These are phyloP conservation scores for Phytophthora quininea DNA, from an alignment of 352 stramenopile genomes.

Conservation along the genomic window DNA sequence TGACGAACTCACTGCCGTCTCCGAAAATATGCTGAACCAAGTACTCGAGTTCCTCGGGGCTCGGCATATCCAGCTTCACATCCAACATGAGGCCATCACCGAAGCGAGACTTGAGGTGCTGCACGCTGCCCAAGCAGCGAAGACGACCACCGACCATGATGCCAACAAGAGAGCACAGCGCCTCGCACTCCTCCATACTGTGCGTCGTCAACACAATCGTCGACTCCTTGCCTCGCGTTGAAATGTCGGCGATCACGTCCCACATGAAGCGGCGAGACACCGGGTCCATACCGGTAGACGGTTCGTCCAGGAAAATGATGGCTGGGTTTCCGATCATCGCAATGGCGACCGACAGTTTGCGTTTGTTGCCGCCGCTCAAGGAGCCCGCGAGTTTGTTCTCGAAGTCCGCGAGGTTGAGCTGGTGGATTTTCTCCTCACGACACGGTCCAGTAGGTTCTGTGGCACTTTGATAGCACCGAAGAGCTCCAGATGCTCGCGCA, in stretches of 20 bases:
- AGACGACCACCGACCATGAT: slow-evolving; percentile 88
- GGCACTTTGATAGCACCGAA: slow-evolving; percentile 90
- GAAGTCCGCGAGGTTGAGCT: slow-evolving; percentile 84
- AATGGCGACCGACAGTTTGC: slow-evolving; percentile 92
- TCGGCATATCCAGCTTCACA: slow-evolving; percentile 41
- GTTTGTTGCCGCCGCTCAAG: slow-evolving; percentile 94
- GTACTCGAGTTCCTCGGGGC: slow-evolving; percentile 31
- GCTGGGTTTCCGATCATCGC: slow-evolving; percentile 92
- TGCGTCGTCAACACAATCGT: slow-evolving; percentile 87
- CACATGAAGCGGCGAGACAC: slow-evolving; percentile 61
- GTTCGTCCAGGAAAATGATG: slow-evolving; percentile 91
- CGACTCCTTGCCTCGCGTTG: slow-evolving; percentile 55
- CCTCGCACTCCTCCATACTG: slow-evolving; percentile 82
- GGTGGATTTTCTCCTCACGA: slow-evolving; percentile 75
- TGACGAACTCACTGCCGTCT: slow-evolving; percentile 31
- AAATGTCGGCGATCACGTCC: slow-evolving; percentile 77
- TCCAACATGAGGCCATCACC: slow-evolving; percentile 92
- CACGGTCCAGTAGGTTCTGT: slow-evolving; percentile 71
- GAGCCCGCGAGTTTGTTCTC: slow-evolving; percentile 74
- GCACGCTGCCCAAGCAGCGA: slow-evolving; percentile 67
- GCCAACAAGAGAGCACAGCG: slow-evolving; percentile 80
- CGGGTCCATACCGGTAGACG: slow-evolving; percentile 91
- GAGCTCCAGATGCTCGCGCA: slow-evolving; percentile 89
- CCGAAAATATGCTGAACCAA: slow-evolving; percentile 23
- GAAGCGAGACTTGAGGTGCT: slow-evolving; percentile 96